Evolutionary conservation across 2,329 filamentous ascomycete species (phyloP), one percentile per base, ranked within the genome.

Genomic region (Penicillium sp.): DNA sequence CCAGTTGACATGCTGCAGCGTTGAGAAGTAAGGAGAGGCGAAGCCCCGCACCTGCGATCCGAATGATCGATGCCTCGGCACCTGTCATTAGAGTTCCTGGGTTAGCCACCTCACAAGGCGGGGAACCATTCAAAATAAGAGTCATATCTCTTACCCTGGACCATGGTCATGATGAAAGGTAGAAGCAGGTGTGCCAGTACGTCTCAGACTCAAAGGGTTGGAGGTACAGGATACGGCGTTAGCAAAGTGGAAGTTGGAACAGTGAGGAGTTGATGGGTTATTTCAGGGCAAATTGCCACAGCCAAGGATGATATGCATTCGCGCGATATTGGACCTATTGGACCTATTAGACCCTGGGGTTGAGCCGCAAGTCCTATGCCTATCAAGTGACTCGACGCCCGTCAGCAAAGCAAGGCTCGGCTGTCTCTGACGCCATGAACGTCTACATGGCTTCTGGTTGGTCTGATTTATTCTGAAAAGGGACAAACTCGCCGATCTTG

Each of bases 1-100:
- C 70, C 27, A 77, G 67, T 59, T 75, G 73, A 54, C 71, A 73
- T 47, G 69, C 72, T n/a, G 76, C 71, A 12, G 73, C 74, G 58
- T 77, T 77, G 6, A 77, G 63, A 18, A 76, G 65, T 12, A 77
- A 63, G 6, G 74, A 76, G 11, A 77, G 71, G 37, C 73, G 69
- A 56, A 75, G 72, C 23, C 74, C 75, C 12, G 61, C 65, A n/a
- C 60, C 62, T 5, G 67, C 62, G n/a, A 66, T 64, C 7, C 57
- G 61, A 26, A 60, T 55, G 40, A 70, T 57, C 15, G 59, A 64
- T 40, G 62, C 49, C 26, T 63, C 62, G 42, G 60, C 53, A 44
- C 48, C 63, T 65, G 27, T 12, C 14, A 35, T 18, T 12, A 44
- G n/a, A 29, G 11, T 15, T 11, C 15, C 40, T 4, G 33, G 22